Evolutionary conservation across 2,329 filamentous ascomycete species (phyloP).

Genomic region (Claviceps citrina): DNA sequence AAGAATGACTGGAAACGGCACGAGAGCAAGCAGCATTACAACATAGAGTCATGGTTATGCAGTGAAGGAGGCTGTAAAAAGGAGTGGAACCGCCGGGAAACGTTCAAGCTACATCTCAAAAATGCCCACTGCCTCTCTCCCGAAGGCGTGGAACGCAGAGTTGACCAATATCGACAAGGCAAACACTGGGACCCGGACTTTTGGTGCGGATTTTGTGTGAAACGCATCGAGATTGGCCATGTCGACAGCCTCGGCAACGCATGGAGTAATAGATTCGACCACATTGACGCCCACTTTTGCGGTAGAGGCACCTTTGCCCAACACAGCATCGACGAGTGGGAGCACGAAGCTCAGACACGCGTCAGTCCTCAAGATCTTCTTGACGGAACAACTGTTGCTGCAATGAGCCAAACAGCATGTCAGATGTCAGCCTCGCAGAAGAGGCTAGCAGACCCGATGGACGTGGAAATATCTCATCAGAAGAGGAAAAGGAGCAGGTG

Average conservation of each 20-base stretch:
- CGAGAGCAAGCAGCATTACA: slow-evolving; percentile 64
- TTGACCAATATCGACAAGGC: slow-evolving; percentile 44
- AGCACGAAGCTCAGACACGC: slow-evolving; percentile 13
- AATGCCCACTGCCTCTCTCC: slow-evolving; percentile 25
- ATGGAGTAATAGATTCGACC: slow-evolving; percentile 44
- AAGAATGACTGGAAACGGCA: slow-evolving; percentile 93
- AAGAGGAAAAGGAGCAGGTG: background rate
- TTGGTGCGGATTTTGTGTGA: slow-evolving; percentile 76
- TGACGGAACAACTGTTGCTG: slow-evolving; percentile 4
- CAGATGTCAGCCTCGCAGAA: background rate
- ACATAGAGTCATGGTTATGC: slow-evolving; percentile 59
- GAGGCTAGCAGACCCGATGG: background rate
- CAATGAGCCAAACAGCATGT: background rate
- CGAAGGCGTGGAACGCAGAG: slow-evolving; percentile 23
- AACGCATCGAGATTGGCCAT: slow-evolving; percentile 38
- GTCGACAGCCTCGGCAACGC: slow-evolving; percentile 26
- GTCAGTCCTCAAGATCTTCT: background rate
- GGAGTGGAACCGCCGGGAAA: slow-evolving; percentile 43
- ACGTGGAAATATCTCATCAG: background rate
- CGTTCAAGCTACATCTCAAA: slow-evolving; percentile 47
- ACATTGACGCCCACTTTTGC: slow-evolving; percentile 60
- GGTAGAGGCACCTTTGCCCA: slow-evolving; percentile 27
- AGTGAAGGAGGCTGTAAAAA: slow-evolving; percentile 37
- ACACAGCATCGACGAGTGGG: slow-evolving; percentile 42
- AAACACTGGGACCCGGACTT: slow-evolving; percentile 50